These are phyloP conservation scores for Boletus tomentosulus DNA, from an alignment of 768 basidiomycete species.

Conservation along the genomic window DNA sequence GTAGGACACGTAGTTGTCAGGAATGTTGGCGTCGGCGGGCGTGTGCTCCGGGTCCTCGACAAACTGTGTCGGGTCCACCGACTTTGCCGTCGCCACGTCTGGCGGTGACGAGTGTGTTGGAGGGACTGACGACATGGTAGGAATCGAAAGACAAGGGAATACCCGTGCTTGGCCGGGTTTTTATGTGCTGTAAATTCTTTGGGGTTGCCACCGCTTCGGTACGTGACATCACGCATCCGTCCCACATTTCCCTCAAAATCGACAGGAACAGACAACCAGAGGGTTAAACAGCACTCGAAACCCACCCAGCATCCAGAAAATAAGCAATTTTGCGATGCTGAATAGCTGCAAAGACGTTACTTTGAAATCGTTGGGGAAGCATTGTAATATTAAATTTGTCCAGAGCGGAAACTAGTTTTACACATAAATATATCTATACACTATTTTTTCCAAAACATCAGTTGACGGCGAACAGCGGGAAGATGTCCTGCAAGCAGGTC, in stretches of 20 bases:
- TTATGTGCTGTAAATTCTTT: slow-evolving; percentile 33
- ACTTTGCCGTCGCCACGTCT: slow-evolving; percentile 11
- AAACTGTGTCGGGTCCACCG: slow-evolving; percentile 5
- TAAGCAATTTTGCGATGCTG: neutral
- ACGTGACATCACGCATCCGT: neutral
- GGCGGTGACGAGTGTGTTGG: slow-evolving; percentile 15
- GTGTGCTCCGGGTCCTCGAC: slow-evolving; percentile 26
- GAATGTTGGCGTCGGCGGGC: slow-evolving; percentile 57
- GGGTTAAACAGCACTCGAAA: neutral
- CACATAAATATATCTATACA: neutral
- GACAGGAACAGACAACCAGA: neutral
- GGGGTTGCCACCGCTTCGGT: slow-evolving; percentile 28
- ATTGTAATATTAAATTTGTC: neutral
- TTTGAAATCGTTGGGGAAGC: slow-evolving; percentile 19
- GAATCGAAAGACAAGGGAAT: slow-evolving; percentile 8
- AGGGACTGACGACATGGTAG: slow-evolving; percentile 25
- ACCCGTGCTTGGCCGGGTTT: slow-evolving; percentile 7
- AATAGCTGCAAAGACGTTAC: neutral
- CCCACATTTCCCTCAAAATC: no score
- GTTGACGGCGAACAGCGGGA: slow-evolving; percentile 35
- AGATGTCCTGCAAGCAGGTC: slow-evolving; percentile 31
- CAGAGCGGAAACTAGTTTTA: neutral
- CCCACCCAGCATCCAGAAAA: neutral
- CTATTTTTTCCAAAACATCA: slow-evolving; percentile 33
- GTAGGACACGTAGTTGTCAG: slow-evolving; percentile 80